phyloP scores from a whole-genome alignment of 805 yeast species.

The Candida palmyrensis region DNA sequence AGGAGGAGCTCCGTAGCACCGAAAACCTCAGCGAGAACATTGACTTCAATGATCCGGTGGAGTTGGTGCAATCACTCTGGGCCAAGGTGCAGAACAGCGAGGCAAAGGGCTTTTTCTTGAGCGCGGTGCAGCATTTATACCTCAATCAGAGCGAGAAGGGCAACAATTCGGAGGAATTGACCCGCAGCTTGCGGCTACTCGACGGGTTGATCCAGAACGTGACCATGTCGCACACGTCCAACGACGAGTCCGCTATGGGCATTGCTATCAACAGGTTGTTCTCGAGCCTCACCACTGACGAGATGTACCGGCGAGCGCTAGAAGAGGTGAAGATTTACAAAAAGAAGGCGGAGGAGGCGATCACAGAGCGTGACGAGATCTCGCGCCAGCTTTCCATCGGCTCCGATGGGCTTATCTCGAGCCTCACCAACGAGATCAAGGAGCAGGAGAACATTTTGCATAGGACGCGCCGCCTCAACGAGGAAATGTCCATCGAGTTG shows the following conservation, averaged over 20 bases:
- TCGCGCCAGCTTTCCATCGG: conserved; percentile 67
- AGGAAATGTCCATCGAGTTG: conserved; percentile 54
- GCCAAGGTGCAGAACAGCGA: conserved; percentile 50
- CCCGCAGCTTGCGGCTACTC: conserved; percentile 55
- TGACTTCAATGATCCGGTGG: conserved; percentile 68
- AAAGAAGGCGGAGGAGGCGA: conserved; percentile 48
- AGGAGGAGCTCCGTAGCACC: conserved; percentile 34
- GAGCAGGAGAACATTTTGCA: conserved; percentile 58
- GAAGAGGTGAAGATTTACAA: conserved; percentile 50
- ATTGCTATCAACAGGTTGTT: conserved; percentile 70
- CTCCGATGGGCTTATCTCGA: conserved; percentile 65
- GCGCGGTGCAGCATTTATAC: conserved; percentile 64
- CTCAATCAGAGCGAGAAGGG: conserved; percentile 49
- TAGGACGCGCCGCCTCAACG: conserved; percentile 57
- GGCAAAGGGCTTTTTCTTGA: conserved; percentile 53
- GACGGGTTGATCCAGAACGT: conserved; percentile 63
- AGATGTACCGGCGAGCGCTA: conserved; percentile 69
- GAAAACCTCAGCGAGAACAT: conserved; percentile 37
- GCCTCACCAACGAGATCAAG: conserved; percentile 53
- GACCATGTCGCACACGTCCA: conserved; percentile 46
- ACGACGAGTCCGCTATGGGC: conserved; percentile 51
- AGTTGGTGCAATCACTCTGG: conserved; percentile 58
- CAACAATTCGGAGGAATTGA: conserved; percentile 38
- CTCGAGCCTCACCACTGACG: conserved; percentile 77
- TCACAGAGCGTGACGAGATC: conserved; percentile 58